These are phyloP conservation scores for Penicillium verhagenii DNA, from an alignment of 495 filamentous ascomycete species.

Conservation along the genomic window DNA sequence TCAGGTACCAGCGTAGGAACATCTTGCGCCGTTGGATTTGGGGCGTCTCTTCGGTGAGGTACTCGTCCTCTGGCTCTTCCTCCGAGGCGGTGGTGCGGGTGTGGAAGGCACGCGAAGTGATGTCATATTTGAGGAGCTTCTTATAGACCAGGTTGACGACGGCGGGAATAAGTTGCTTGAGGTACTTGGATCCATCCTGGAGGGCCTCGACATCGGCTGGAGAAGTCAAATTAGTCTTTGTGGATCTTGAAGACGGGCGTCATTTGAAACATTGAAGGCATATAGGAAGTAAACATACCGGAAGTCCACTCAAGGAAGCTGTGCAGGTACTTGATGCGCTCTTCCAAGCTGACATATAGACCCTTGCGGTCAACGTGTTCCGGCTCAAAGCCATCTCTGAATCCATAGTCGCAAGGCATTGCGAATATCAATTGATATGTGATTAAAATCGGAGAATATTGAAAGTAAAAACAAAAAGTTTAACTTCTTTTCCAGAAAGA, in stretches of 20 bases:
- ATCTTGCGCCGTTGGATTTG: slow-evolving; percentile 74
- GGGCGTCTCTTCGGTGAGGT: slow-evolving; percentile 60
- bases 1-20: slow-evolving; percentile 70
- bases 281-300: slow-evolving; percentile 42
- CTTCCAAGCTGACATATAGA: slow-evolving; percentile 65
- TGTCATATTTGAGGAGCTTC: slow-evolving; percentile 71
- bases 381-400: slow-evolving; percentile 19
- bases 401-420: slow-evolving; percentile 12
- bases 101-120: slow-evolving; percentile 69
- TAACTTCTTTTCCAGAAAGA: not conserved
- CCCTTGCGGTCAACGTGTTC: slow-evolving; percentile 67
- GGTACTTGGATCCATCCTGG: slow-evolving; percentile 62
- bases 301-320: slow-evolving; percentile 70
- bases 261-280: not conserved
- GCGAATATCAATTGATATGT: not conserved
- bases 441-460: slow-evolving; percentile 2
- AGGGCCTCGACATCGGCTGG: slow-evolving; percentile 68
- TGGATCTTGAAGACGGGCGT: too few relatives aligned
- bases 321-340: slow-evolving; percentile 67
- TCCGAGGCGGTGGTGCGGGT: slow-evolving; percentile 65
- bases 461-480: too few relatives aligned
- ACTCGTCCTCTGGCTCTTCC: slow-evolving; percentile 55
- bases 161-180: slow-evolving; percentile 70
- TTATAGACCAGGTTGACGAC: slow-evolving; percentile 71
- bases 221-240: not conserved